Evolutionary conservation across 192 early-diverging fungal species (phyloP), one percentile per base, ranked within the genome.

Genomic region (Coemansia javaensis): DNA sequence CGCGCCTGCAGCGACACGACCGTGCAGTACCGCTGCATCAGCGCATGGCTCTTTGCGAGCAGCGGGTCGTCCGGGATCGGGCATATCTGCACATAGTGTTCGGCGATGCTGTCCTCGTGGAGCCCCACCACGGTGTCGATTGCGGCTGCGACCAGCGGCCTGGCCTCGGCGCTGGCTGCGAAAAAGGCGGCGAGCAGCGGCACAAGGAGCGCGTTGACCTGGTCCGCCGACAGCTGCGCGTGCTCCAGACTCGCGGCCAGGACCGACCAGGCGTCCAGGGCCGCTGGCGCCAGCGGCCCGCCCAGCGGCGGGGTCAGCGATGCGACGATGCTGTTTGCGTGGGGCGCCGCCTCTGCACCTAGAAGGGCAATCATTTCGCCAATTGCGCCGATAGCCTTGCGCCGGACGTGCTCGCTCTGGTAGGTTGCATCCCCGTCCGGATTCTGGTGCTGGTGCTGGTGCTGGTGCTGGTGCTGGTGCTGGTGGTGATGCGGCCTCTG

Each of bases 41-140:
- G n/a, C 0, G 17, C 32, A 35, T 56, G 30, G 60, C 60, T 50
- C 2, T 40, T 30, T 2, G 56, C 40, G 12, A 75, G 58, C 39
- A 60, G 42, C 41, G 73, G 56, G n/a, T 75, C 56, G 17, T 69
- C 61, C 5, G 66, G 73, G 11, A 75, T 52, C 20, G 73, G 66
- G 32, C 73, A 75, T 8, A 75, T 15, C 2, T 31, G 38, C 25
- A 34, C 41, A 12, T 44, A 39, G 28, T 60, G 44, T 22, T 49
- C 14, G 27, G 33, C 48, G 23, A 64, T 59, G 7, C 43, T 43
- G 18, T 25, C 7, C 14, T 41, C 28, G 32, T 69, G 64, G 3
- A 53, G 48, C 16, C 25, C 34, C 10, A 64, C 50, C 1, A 75
- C 50, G 5, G 16, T 36, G 32, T 64, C 55, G 32, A 75, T 31